Conservation (phyloP, 768 basidiomycete species). For the Boletus rubescentipes region DNA sequence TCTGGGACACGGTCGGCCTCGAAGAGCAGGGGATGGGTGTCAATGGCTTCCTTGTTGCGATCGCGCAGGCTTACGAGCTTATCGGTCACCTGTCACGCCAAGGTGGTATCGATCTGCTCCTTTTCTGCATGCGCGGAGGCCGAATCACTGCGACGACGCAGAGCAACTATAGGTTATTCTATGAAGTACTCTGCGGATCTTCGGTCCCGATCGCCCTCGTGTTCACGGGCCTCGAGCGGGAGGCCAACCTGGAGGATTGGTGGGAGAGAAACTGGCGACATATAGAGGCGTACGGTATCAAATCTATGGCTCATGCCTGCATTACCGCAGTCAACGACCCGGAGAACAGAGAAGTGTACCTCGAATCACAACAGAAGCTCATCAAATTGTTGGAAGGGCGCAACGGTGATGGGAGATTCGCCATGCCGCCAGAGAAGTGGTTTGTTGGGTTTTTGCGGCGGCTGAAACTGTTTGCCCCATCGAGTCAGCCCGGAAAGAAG, state of each 20-base stretch:
- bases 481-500: no score
- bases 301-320: slow-evolving; percentile 33
- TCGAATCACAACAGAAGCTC: slow-evolving; percentile 22
- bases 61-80: slow-evolving; percentile 33
- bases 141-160: slow-evolving; percentile 36
- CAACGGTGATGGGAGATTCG: slow-evolving; percentile 17
- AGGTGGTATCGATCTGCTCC: slow-evolving; percentile 41
- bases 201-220: slow-evolving; percentile 32
- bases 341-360: slow-evolving; percentile 29
- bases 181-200: slow-evolving; percentile 40
- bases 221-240: slow-evolving; percentile 42
- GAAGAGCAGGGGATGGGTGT: slow-evolving; percentile 30
- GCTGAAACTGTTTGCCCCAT: slow-evolving; percentile 23
- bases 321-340: slow-evolving; percentile 35
- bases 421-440: slow-evolving; percentile 30
- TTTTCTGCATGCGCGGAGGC: slow-evolving; percentile 45
- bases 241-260: slow-evolving; percentile 35
- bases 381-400: slow-evolving; percentile 13
- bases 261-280: slow-evolving; percentile 29
- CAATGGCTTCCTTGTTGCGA: slow-evolving; percentile 27
- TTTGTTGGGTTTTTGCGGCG: slow-evolving; percentile 22
- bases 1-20: slow-evolving; percentile 40
- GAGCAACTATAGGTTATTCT: slow-evolving; percentile 43
- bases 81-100: slow-evolving; percentile 28
- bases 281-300: slow-evolving; percentile 28